A percentile compares a stretch with the other conserved stretches of the same genome.
Evolutionary conservation across 306 rosid genomes (phyloP).

Genomic region (Notholithocarpus densiflorus): DNA sequence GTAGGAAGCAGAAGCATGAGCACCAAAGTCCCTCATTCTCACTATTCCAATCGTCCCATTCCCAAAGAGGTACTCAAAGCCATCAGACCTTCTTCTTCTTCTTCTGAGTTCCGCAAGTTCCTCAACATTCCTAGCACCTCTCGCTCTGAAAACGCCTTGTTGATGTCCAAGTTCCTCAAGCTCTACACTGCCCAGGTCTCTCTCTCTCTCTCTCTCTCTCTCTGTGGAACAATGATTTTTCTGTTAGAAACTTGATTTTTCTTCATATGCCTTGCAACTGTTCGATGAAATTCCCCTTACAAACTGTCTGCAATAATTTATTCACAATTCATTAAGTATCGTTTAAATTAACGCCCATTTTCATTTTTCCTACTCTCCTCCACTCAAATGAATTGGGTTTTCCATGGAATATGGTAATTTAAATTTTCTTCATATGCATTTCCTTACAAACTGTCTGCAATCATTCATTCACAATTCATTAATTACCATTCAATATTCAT

Average conservation of each 20-base stretch:
- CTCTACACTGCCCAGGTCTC: conserved; percentile 25
- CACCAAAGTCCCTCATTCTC: not conserved
- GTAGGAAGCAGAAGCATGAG: not conserved
- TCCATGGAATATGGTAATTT: not conserved
- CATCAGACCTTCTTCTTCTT: not conserved
- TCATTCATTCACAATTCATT: not conserved
- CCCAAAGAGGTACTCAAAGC: conserved; percentile 12
- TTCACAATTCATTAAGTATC: not conserved
- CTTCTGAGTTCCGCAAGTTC: conserved; percentile 23
- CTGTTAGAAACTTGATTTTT: not conserved
- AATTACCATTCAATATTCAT: not conserved
- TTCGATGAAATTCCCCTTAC: not conserved
- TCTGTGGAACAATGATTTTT: not conserved
- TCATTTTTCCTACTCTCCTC: not conserved
- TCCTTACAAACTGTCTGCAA: not conserved
- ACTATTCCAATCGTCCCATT: not conserved
- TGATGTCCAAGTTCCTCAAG: conserved; percentile 31
- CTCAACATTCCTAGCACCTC: conserved; percentile 24
- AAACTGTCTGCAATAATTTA: not conserved
- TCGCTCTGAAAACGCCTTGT: conserved; percentile 24
- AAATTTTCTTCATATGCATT: not conserved
- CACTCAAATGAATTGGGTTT: too few relatives aligned
- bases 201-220: not conserved
- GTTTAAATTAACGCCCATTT: not conserved
- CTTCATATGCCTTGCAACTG: not conserved